These are phyloP conservation scores for Botrytis squamosa DNA, from an alignment of 2,329 filamentous ascomycete genomes.

Conservation along the genomic window DNA sequence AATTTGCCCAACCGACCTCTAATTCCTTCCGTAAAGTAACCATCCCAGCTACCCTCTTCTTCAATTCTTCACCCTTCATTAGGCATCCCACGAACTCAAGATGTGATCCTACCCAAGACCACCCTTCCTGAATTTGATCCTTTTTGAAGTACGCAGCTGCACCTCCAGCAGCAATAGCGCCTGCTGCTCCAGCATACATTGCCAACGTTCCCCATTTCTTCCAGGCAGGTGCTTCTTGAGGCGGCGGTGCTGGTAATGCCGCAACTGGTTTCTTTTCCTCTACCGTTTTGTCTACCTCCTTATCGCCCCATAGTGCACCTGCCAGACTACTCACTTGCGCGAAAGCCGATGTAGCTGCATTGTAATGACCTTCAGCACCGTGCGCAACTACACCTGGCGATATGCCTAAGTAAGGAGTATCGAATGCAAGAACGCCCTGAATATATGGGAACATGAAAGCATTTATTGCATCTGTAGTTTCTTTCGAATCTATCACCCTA, in stretches of 20 bases:
- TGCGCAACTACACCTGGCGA: slow-evolving; percentile 81
- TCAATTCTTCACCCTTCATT: slow-evolving; percentile 77
- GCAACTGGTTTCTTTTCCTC: slow-evolving; percentile 41
- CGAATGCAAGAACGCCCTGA: slow-evolving; percentile 86
- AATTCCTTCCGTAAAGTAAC: slow-evolving; percentile 63
- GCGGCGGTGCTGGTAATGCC: slow-evolving; percentile 42
- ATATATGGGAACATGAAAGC: slow-evolving; percentile 90
- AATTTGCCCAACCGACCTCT: slow-evolving; percentile 74
- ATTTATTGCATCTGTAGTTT: slow-evolving; percentile 41
- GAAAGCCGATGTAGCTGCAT: slow-evolving; percentile 68
- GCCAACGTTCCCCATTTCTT: slow-evolving; percentile 81
- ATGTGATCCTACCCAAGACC: slow-evolving; percentile 83
- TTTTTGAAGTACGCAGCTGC: slow-evolving; percentile 85
- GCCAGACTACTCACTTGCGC: slow-evolving; percentile 64
- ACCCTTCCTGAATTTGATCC: slow-evolving; percentile 73
- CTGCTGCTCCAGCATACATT: slow-evolving; percentile 80
- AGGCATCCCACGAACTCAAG: slow-evolving; percentile 92
- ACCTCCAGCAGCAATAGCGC: slow-evolving; percentile 76
- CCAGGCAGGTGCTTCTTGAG: slow-evolving; percentile 55
- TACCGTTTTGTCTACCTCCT: slow-evolving; percentile 39
- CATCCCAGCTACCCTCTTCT: slow-evolving; percentile 68
- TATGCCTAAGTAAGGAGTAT: slow-evolving; percentile 87
- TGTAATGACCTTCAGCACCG: slow-evolving; percentile 83
- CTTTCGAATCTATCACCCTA: slow-evolving; percentile 28
- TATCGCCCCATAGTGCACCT: slow-evolving; percentile 64